A percentile compares a stretch with the other conserved stretches of the same genome.
phyloP scores from a whole-genome alignment of 78 protist species.

The Dictyostelium intermedium region DNA sequence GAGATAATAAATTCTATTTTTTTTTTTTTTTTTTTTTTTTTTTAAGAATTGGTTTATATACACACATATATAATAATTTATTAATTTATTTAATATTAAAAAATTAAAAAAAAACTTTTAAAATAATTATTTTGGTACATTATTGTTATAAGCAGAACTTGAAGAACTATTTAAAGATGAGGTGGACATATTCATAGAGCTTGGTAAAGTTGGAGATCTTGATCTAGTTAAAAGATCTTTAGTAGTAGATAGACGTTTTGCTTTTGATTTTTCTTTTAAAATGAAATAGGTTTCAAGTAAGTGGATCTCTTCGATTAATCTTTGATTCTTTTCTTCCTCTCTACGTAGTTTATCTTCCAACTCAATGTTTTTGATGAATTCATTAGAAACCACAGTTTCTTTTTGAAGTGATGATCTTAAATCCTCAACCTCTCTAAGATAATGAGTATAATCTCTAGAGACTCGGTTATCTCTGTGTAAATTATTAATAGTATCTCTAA shows the following conservation, averaged over 20 bases:
- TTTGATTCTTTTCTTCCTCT: constrained; percentile 73
- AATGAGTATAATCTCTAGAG: constrained; percentile 46
- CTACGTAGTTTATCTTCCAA: constrained; percentile 27
- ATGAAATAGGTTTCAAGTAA: constrained; percentile 47
- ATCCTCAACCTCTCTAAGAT: constrained; percentile 52
- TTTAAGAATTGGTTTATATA: background rate
- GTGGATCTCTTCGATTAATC: constrained; percentile 56
- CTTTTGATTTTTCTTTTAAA: constrained; percentile 27
- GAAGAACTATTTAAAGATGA: background rate
- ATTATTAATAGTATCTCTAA: constrained; percentile 40
- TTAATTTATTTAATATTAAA: background rate
- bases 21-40: too few species aligned
- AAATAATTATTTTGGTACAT: background rate
- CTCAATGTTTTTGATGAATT: constrained; percentile 25
- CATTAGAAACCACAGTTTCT: constrained; percentile 33
- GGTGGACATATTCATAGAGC: background rate
- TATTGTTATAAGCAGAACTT: background rate
- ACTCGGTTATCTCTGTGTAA: constrained; percentile 26
- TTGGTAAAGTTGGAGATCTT: constrained; percentile 55
- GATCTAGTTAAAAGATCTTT: constrained; percentile 9
- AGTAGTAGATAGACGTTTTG: constrained; percentile 9
- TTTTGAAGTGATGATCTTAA: constrained; percentile 32
- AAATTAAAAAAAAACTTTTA: background rate
- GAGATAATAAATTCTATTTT: too few species aligned
- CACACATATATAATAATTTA: background rate